A percentile compares a stretch with the other conserved stretches of the same genome.
These are phyloP conservation scores for Omphalea diandra DNA, from an alignment of 441 rosid genomes.

Conservation along the genomic window DNA sequence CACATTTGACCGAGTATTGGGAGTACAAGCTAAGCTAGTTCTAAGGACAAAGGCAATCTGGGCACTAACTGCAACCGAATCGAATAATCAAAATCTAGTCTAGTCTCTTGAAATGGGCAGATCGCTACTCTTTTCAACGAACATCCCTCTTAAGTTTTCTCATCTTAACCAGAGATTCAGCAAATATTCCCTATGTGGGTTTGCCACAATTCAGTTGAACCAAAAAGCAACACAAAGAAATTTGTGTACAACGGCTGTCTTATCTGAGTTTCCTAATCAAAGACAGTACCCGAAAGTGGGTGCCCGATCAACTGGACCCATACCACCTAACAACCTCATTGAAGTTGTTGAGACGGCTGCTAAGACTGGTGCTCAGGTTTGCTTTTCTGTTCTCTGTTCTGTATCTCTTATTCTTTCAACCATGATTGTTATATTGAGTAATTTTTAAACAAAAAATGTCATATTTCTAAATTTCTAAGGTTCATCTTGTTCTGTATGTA, in stretches of 20 bases:
- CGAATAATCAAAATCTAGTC: background rate
- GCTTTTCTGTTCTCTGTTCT: background rate
- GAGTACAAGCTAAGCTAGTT: too few species aligned
- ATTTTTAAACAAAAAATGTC: background rate
- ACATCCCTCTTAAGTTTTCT: constrained; percentile 36
- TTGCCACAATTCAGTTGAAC: constrained; percentile 22
- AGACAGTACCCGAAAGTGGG: constrained; percentile 56
- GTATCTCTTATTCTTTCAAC: too few species aligned
- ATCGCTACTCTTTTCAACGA: constrained; percentile 42
- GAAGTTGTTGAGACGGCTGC: constrained; percentile 83
- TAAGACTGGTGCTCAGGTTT: constrained; percentile 82
- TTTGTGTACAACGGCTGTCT: constrained; percentile 40
- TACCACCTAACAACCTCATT: constrained; percentile 60
- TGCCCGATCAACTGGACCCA: constrained; percentile 62
- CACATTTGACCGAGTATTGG: too few species aligned
- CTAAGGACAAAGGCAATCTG: too few species aligned
- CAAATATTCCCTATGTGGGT: constrained; percentile 26
- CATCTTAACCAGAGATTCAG: constrained; percentile 20
- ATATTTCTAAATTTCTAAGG: background rate
- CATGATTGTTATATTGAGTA: background rate
- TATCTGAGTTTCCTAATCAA: constrained; percentile 47
- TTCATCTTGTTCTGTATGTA: constrained; percentile 27
- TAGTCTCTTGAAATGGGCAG: constrained; percentile 7
- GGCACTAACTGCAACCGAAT: background rate
- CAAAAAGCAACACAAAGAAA: constrained; percentile 21